phyloP scores from a whole-genome alignment of 179 eudicot species.

The Vitellaria paradoxa region DNA sequence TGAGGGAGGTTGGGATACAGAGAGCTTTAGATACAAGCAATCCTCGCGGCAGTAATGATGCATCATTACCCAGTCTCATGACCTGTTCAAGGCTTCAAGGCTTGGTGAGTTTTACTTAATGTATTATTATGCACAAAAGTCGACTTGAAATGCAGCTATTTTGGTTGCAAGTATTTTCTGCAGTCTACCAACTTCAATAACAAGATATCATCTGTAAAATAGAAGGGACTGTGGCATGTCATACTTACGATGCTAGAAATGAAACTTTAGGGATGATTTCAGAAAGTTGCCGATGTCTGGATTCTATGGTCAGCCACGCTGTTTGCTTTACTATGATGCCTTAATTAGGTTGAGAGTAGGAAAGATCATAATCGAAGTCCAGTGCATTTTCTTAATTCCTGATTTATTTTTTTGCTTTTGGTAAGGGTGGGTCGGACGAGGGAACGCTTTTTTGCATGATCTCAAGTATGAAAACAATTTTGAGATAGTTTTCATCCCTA shows the following conservation, averaged over 20 bases:
- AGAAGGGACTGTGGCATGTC: background rate
- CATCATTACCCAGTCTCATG: conserved; percentile 7
- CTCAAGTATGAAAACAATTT: background rate
- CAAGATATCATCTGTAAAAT: background rate
- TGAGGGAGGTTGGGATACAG: conserved; percentile 57
- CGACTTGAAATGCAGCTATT: background rate
- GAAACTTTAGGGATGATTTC: background rate
- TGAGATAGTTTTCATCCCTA: background rate
- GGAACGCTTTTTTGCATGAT: background rate
- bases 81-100: conserved; percentile 23
- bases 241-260: background rate
- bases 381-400: background rate
- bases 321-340: background rate
- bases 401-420: background rate
- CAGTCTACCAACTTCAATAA: conserved; percentile 16
- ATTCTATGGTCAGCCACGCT: background rate
- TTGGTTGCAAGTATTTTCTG: background rate
- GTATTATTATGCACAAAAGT: conserved; percentile 3
- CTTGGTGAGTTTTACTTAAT: conserved; percentile 28
- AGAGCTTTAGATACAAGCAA: conserved; percentile 60
- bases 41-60: conserved; percentile 60
- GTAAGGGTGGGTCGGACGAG: conserved; percentile 10
- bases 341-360: background rate
- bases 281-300: background rate
- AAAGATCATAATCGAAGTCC: background rate